Base-by-base conservation (phyloP, 257 asterid genomes). In the Echium plantagineum region DNA sequence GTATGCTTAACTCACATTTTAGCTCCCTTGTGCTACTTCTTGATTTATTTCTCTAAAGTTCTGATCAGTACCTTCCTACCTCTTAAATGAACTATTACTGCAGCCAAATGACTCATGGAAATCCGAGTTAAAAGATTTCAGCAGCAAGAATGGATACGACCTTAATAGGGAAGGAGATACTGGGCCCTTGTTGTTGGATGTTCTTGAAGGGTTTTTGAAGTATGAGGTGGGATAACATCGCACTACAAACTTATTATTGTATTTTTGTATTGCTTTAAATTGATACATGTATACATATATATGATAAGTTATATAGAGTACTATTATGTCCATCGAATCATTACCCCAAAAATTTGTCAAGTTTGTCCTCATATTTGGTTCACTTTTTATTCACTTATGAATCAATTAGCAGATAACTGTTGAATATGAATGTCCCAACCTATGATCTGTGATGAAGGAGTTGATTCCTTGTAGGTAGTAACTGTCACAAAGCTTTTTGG, bases 201-300 rank as follows among this genome's bases (percentile, higher is more conserved):
- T 86, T 76, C 95, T 93, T 66, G 96, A 86, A 77, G 99, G 99
- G 62, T 93, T 89, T 78, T 78, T 93, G 89, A 93, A 93, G 78
- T 93, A 86, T 56, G 97, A 93, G 99, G 99, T 89, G 56, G 21
- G 83, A 74, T 75, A 52, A 32, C 28, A 21, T 42, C 5, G 3
- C 49, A 42, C 17, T 42, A 7, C 49, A 42, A 42, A 42, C 17
- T 0, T 42, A 10, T 42, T 12, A 4, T 42, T 42, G 49, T 42
- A 42, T 42, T 42, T 42, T 10, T 7, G 49, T 42, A 42, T 42
- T 42, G 49, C 49, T 42, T 10, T 12, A 42, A 42, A 42, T 42
- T 42, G 49, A 42, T 42, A 42, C 49, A 42, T 10, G 12, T 42
- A 42, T 42, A 42, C 49, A 42, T n/a, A n/a, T n/a, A n/a, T n/a